Evolutionary conservation across 768 basidiomycete species (phyloP).

Genomic region (Leucosporidium scottii): DNA sequence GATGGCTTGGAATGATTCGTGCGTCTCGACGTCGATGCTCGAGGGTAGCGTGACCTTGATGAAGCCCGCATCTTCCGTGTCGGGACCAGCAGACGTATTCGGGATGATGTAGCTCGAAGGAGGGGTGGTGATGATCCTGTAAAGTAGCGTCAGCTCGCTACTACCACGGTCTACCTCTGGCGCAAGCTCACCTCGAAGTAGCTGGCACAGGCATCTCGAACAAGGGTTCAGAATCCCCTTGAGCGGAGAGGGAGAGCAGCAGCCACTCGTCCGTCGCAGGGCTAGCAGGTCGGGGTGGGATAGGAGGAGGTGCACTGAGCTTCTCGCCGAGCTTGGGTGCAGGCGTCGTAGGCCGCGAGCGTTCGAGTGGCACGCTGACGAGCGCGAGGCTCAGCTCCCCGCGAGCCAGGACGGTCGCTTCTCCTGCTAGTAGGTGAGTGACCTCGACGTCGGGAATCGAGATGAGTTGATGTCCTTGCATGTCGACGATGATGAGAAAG

Average conservation of each 20-base stretch:
- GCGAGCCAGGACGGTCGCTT: neutral
- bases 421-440: neutral
- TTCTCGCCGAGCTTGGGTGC: neutral
- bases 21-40: neutral
- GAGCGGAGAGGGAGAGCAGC: neutral
- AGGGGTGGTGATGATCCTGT: neutral
- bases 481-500: too few relatives aligned
- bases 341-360: neutral
- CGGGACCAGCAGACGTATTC: neutral
- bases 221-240: neutral
- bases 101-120: neutral
- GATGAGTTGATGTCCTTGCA: too few relatives aligned
- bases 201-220: neutral
- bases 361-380: neutral
- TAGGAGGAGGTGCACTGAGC: too few relatives aligned
- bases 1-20: conserved; percentile 18
- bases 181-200: neutral
- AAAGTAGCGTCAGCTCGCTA: neutral
- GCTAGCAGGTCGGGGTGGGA: too few relatives aligned
- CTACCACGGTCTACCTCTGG: neutral
- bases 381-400: neutral
- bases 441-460: too few relatives aligned
- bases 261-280: too few relatives aligned
- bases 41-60: conserved; percentile 7
- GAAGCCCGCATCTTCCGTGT: conserved; percentile 1